These are phyloP conservation scores for Triangularia setosa DNA, from an alignment of 2,329 filamentous ascomycete genomes.

Conservation along the genomic window DNA sequence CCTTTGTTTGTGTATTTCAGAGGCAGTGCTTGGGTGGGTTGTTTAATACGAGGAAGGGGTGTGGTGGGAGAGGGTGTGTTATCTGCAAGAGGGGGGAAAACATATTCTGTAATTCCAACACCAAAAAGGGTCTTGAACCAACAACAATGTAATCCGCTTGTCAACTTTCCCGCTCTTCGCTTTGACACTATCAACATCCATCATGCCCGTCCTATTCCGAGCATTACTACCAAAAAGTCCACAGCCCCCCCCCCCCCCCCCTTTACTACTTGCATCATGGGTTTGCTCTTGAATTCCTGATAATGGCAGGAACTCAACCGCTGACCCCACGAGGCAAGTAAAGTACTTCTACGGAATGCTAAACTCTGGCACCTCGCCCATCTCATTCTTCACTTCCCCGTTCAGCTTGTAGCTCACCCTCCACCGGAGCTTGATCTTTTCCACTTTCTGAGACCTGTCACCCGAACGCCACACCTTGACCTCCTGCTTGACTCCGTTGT, in stretches of 20 bases:
- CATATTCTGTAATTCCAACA: neutral
- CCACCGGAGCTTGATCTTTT: conserved; percentile 85
- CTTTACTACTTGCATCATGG: no score
- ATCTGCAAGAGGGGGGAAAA: no score
- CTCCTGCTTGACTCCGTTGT: conserved; percentile 72
- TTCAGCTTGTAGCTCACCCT: conserved; percentile 75
- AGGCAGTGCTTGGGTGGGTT: no score
- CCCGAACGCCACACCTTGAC: conserved; percentile 74
- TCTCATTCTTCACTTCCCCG: conserved; percentile 66
- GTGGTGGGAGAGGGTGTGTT: no score
- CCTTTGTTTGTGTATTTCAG: neutral
- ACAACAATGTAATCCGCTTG: neutral
- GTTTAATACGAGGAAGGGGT: no score
- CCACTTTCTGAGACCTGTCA: conserved; percentile 63
- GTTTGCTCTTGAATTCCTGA: no score
- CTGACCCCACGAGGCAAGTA: no score
- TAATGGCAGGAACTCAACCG: no score
- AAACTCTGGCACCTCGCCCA: conserved; percentile 78
- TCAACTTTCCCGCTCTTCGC: neutral
- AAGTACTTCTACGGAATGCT: conserved; percentile 55
- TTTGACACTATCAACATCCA: neutral
- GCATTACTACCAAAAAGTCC: neutral
- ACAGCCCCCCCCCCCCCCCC: no score
- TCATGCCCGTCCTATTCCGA: neutral
- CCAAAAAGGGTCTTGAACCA: neutral